A percentile compares a stretch with the other conserved stretches of the same genome.
phyloP scores from a whole-genome alignment of 148 eudicot genomes.

The Dianthus caryophyllus region DNA sequence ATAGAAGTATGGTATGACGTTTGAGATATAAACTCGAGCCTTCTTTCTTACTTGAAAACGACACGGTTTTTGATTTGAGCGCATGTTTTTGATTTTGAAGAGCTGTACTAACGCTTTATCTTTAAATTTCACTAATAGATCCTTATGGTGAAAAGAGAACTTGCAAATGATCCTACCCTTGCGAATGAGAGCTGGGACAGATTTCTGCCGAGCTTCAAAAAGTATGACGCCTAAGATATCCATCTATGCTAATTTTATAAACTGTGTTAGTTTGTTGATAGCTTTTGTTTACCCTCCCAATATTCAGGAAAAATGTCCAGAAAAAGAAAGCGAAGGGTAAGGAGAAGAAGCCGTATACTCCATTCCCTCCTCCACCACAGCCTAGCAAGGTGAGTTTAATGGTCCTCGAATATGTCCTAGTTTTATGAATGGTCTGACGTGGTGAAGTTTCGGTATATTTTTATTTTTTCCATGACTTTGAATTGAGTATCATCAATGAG shows the following conservation, averaged over 20 bases:
- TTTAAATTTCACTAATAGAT: conserved; percentile 34
- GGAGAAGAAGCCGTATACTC: conserved; percentile 87
- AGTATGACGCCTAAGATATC: conserved; percentile 38
- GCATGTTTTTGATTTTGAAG: neutral
- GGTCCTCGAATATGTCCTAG: neutral
- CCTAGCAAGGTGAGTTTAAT: conserved; percentile 71
- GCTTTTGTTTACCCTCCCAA: conserved; percentile 7
- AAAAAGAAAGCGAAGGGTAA: conserved; percentile 78
- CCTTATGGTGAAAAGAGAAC: conserved; percentile 85
- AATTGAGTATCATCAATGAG: neutral
- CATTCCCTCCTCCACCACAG: conserved; percentile 92
- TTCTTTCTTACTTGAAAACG: too few relatives aligned
- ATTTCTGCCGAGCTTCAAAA: conserved; percentile 85
- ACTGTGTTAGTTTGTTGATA: neutral
- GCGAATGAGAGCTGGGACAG: conserved; percentile 95
- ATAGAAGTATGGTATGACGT: too few relatives aligned
- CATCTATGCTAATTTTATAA: neutral
- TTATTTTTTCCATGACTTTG: neutral
- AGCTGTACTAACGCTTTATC: neutral
- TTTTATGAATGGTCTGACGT: neutral
- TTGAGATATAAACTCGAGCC: too few relatives aligned
- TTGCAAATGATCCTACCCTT: conserved; percentile 79
- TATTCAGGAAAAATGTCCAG: conserved; percentile 85
- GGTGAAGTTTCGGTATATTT: neutral
- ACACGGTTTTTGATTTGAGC: too few relatives aligned